These are phyloP conservation scores for Xylaria telfairii DNA, from an alignment of 495 filamentous ascomycete genomes.

Conservation along the genomic window DNA sequence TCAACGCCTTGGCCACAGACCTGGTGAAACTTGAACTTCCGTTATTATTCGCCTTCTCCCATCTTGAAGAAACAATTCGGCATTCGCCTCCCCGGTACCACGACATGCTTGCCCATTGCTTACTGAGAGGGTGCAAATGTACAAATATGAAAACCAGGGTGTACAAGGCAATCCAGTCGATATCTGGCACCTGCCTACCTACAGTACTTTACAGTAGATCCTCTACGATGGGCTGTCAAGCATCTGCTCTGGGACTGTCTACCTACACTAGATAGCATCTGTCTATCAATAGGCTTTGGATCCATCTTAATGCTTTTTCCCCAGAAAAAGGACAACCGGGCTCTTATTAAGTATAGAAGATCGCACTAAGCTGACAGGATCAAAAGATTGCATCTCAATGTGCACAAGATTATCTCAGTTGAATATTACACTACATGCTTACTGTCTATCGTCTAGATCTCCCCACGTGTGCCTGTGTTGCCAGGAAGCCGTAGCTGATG, in stretches of 20 bases:
- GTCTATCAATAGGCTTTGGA: background rate
- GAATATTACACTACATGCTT: background rate
- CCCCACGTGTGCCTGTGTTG: background rate
- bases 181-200: no score
- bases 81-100: background rate
- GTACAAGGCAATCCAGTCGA: background rate
- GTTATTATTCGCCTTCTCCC: background rate
- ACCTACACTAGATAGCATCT: no score
- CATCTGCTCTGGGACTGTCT: background rate
- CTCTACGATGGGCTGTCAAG: background rate
- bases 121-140: background rate
- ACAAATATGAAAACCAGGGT: background rate
- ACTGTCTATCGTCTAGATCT: background rate
- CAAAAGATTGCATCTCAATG: background rate
- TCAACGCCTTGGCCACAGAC: background rate
- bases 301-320: background rate
- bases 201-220: no score
- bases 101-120: background rate
- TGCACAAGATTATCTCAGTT: background rate
- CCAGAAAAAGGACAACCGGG: background rate
- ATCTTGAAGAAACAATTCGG: background rate
- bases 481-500: background rate
- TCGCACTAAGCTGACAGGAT: background rate
- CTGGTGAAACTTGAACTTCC: background rate
- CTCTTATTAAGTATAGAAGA: background rate